Percentiles rank a stretch among this genome's conserved stretches.
Conservation (phyloP, 2,329 filamentous ascomycete genomes). For the Aspergillus ibericus region DNA sequence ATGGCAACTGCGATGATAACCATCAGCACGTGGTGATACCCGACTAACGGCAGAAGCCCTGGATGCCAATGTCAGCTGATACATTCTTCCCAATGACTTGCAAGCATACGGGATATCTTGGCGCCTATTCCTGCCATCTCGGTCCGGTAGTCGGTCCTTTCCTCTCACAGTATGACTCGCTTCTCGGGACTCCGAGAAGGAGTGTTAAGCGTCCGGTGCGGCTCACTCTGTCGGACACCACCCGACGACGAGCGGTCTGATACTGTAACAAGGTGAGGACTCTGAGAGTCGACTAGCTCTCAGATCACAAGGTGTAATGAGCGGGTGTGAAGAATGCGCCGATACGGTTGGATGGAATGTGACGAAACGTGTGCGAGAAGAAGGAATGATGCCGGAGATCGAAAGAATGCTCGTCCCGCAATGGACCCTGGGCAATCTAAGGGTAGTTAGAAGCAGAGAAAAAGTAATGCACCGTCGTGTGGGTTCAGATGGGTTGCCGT, state of each 20-base stretch:
- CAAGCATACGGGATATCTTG: constrained; percentile 24
- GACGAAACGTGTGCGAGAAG: constrained; percentile 14
- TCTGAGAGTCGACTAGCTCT: neutral
- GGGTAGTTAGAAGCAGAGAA: constrained; percentile 25
- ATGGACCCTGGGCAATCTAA: constrained; percentile 22
- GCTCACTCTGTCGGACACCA: constrained; percentile 8
- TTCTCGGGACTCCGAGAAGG: constrained; percentile 45
- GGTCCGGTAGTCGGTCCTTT: constrained; percentile 13
- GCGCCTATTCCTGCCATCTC: constrained; percentile 1
- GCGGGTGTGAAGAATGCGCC: constrained; percentile 5
- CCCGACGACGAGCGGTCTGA: neutral
- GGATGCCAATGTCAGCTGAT: constrained; percentile 8
- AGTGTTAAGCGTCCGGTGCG: constrained; percentile 19
- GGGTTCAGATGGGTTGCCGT: constrained; percentile 1
- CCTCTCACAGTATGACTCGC: constrained; percentile 30
- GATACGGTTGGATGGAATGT: constrained; percentile 27
- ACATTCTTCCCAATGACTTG: constrained; percentile 11
- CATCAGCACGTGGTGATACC: constrained; percentile 89
- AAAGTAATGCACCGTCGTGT: constrained; percentile 1
- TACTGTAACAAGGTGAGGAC: neutral
- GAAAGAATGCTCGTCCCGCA: constrained; percentile 18
- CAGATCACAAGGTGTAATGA: neutral
- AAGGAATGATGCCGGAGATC: constrained; percentile 10
- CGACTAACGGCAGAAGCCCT: constrained; percentile 63
- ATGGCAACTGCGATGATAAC: constrained; percentile 91